A percentile compares a stretch with the other conserved stretches of the same genome.
Evolutionary conservation across 495 filamentous ascomycete genomes (phyloP).

Genomic region (Penicillium arizonense): DNA sequence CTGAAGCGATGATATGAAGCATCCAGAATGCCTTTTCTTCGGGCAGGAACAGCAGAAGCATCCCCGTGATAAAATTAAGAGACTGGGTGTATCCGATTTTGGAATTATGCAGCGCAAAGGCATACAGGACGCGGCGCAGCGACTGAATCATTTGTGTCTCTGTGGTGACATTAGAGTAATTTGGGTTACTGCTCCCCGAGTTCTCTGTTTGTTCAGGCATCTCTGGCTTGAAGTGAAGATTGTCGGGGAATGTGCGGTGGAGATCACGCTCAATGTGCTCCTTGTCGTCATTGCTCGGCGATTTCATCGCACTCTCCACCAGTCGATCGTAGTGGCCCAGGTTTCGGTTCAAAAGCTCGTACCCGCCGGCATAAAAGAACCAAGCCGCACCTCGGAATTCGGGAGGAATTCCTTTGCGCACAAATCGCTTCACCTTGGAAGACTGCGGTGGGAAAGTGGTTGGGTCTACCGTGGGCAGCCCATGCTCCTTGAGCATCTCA

Average conservation of each 20-base stretch:
- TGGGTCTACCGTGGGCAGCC: slow-evolving; percentile 68
- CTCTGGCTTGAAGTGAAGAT: slow-evolving; percentile 85
- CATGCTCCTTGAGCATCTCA: slow-evolving; percentile 70
- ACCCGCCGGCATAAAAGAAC: slow-evolving; percentile 97
- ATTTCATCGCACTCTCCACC: slow-evolving; percentile 59
- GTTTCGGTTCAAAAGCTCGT: slow-evolving; percentile 69
- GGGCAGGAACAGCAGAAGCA: slow-evolving; percentile 88
- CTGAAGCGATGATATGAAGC: slow-evolving; percentile 84
- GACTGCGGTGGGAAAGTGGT: slow-evolving; percentile 76
- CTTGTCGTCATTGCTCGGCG: slow-evolving; percentile 65
- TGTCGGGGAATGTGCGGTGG: slow-evolving; percentile 94
- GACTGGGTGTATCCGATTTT: slow-evolving; percentile 94
- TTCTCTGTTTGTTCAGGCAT: slow-evolving; percentile 20
- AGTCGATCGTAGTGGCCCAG: slow-evolving; percentile 71
- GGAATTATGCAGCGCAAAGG: slow-evolving; percentile 87
- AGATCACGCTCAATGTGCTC: slow-evolving; percentile 95
- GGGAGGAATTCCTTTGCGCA: slow-evolving; percentile 93
- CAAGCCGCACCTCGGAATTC: slow-evolving; percentile 91
- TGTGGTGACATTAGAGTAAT: slow-evolving; percentile 33
- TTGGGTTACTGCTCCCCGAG: slow-evolving; percentile 31
- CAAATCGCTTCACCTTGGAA: slow-evolving; percentile 79
- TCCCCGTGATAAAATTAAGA: slow-evolving; percentile 93
- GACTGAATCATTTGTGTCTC: slow-evolving; percentile 79
- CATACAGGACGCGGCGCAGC: slow-evolving; percentile 80
- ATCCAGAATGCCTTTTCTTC: slow-evolving; percentile 95